A percentile compares a stretch with the other conserved stretches of the same genome.
phyloP scores from a whole-genome alignment of 1,139 yeast species.

The Meyerozyma elateridarum region DNA sequence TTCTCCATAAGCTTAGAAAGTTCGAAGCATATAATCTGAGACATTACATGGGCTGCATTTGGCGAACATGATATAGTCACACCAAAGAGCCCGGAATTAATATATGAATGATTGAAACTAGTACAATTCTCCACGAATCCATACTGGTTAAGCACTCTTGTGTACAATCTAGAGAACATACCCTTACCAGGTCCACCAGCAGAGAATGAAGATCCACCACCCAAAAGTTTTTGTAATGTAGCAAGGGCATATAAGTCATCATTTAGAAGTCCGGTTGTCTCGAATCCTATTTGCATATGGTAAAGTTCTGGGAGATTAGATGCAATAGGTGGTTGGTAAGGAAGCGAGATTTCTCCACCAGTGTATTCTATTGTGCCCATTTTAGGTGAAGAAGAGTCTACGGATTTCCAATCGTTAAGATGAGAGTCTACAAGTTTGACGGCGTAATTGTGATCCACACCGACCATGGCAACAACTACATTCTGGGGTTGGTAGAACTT shows the following conservation, averaged over 20 bases:
- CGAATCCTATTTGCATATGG: conserved; percentile 84
- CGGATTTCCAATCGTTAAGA: conserved; percentile 56
- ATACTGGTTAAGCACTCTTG: conserved; percentile 84
- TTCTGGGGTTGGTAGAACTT: conserved; percentile 76
- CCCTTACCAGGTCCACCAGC: conserved; percentile 99
- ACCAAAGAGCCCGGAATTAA: conserved; percentile 90
- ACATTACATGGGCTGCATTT: conserved; percentile 77
- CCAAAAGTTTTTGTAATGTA: conserved; percentile 84
- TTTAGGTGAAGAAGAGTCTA: conserved; percentile 26
- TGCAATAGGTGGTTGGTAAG: conserved; percentile 61
- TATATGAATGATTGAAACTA: conserved; percentile 84
- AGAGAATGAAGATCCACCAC: conserved; percentile 96
- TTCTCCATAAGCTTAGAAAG: conserved; percentile 55
- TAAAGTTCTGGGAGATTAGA: conserved; percentile 77
- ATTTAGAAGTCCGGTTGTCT: conserved; percentile 78
- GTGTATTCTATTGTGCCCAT: conserved; percentile 56
- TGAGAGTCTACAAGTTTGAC: conserved; percentile 56
- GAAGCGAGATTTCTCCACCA: conserved; percentile 74
- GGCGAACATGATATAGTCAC: conserved; percentile 82
- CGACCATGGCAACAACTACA: conserved; percentile 83
- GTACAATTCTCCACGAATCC: conserved; percentile 88
- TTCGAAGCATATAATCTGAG: conserved; percentile 78
- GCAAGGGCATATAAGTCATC: conserved; percentile 91
- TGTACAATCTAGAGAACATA: conserved; percentile 91
- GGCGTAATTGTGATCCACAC: conserved; percentile 72